Evolutionary conservation across 2,329 filamentous ascomycete species (phyloP).

Genomic region (Xylariaceae sp.): DNA sequence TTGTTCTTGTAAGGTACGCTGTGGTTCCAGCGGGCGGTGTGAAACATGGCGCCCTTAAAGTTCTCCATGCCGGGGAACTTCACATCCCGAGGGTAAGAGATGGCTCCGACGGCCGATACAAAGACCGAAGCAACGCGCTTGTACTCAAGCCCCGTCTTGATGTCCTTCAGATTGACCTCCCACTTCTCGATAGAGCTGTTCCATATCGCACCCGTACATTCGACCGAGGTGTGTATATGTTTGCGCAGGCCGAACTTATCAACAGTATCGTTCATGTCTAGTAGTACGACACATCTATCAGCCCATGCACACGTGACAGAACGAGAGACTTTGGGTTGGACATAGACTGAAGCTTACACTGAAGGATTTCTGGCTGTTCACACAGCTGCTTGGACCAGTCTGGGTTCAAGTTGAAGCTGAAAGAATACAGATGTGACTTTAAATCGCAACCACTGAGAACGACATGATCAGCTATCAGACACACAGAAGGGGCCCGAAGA

Average conservation of each 20-base stretch:
- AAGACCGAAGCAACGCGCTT: slow-evolving; percentile 17
- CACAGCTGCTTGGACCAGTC: no score
- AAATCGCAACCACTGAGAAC: neutral
- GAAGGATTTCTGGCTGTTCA: no score
- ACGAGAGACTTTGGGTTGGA: no score
- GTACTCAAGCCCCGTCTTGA: slow-evolving; percentile 14
- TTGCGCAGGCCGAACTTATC: slow-evolving; percentile 14
- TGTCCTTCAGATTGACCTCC: slow-evolving; percentile 9
- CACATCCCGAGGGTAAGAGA: slow-evolving; percentile 25
- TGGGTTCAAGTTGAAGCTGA: no score
- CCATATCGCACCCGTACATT: slow-evolving; percentile 21
- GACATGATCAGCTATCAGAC: no score
- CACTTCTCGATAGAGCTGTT: slow-evolving; percentile 17
- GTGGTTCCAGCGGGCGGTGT: slow-evolving; percentile 34
- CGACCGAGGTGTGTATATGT: slow-evolving; percentile 8
- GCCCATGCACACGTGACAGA: neutral
- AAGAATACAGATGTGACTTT: no score
- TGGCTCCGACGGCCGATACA: slow-evolving; percentile 26
- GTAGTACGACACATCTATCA: neutral
- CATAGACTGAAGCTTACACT: no score
- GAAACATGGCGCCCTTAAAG: slow-evolving; percentile 34
- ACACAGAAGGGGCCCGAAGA: no score
- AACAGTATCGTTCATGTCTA: slow-evolving; percentile 13
- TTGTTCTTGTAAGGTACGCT: slow-evolving; percentile 26
- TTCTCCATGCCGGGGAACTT: slow-evolving; percentile 26